Conservation (phyloP, 306 rosid species). For the Geum urbanum region DNA sequence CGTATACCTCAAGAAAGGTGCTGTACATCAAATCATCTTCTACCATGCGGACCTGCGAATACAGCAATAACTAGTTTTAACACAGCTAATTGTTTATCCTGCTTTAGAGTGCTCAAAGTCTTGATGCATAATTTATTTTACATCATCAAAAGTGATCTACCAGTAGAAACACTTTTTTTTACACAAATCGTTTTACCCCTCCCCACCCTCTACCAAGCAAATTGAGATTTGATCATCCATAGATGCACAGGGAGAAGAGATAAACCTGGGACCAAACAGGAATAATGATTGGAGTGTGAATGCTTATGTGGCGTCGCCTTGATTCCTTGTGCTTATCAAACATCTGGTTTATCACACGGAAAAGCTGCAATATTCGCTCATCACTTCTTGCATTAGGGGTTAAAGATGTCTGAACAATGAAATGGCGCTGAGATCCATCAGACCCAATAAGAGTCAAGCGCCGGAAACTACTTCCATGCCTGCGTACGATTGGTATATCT, state of each 20-base stretch:
- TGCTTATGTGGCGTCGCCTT: conserved; percentile 90
- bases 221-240: neutral
- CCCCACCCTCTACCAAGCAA: neutral
- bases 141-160: neutral
- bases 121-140: neutral
- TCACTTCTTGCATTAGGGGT: conserved; percentile 98
- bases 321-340: conserved; percentile 99
- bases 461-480: conserved; percentile 98
- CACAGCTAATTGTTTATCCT: neutral
- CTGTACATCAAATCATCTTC: conserved; percentile 99
- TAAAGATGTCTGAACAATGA: conserved; percentile 97
- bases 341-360: conserved; percentile 99
- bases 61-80: neutral
- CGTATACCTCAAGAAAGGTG: conserved; percentile 99
- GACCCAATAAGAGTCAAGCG: conserved; percentile 97
- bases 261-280: conserved; percentile 99
- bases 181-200: neutral
- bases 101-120: neutral
- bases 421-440: conserved; percentile 99
- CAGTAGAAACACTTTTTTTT: conserved; percentile 13
- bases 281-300: conserved; percentile 95
- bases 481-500: conserved; percentile 93
- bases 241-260: conserved; percentile 16
- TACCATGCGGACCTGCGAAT: conserved; percentile 91
- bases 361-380: conserved; percentile 95